phyloP scores from a whole-genome alignment of 2,329 filamentous ascomycete genomes.

The Epichloe hybrida region DNA sequence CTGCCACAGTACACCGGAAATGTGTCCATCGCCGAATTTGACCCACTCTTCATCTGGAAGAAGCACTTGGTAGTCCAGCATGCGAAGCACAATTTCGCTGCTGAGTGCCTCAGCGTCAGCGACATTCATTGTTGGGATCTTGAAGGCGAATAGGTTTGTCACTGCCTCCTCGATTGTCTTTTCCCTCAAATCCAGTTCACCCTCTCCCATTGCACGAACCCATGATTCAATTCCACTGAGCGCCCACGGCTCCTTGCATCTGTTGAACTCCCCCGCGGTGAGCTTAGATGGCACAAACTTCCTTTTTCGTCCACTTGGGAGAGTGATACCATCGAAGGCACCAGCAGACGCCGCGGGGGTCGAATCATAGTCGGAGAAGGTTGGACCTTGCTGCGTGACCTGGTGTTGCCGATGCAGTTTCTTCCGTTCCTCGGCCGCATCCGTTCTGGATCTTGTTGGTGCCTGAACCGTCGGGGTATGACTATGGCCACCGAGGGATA shows the following conservation, averaged over 20 bases:
- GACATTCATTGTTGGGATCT: slow-evolving; percentile 96
- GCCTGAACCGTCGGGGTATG: slow-evolving; percentile 66
- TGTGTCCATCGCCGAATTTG: slow-evolving; percentile 66
- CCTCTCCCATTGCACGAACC: slow-evolving; percentile 81
- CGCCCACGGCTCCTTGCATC: slow-evolving; percentile 84
- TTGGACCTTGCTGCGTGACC: slow-evolving; percentile 35
- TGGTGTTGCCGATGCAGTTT: slow-evolving; percentile 39
- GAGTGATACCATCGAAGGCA: slow-evolving; percentile 68
- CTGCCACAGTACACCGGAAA: slow-evolving; percentile 88
- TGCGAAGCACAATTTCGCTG: slow-evolving; percentile 60
- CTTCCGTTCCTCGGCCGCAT: slow-evolving; percentile 62
- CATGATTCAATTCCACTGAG: slow-evolving; percentile 76
- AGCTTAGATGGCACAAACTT: slow-evolving; percentile 81
- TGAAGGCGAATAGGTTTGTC: slow-evolving; percentile 78
- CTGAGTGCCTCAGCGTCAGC: slow-evolving; percentile 87
- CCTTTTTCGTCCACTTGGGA: slow-evolving; percentile 70
- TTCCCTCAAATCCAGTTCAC: slow-evolving; percentile 75
- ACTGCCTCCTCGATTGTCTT: slow-evolving; percentile 79
- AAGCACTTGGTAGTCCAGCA: slow-evolving; percentile 67
- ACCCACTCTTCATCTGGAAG: slow-evolving; percentile 95
- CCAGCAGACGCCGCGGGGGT: slow-evolving; percentile 37
- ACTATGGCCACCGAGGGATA: slow-evolving; percentile 71
- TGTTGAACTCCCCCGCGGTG: slow-evolving; percentile 67
- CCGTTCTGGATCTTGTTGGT: slow-evolving; percentile 86
- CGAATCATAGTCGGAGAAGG: slow-evolving; percentile 44